Conservation (phyloP, 495 filamentous ascomycete species). For the Peziza echinospora region DNA sequence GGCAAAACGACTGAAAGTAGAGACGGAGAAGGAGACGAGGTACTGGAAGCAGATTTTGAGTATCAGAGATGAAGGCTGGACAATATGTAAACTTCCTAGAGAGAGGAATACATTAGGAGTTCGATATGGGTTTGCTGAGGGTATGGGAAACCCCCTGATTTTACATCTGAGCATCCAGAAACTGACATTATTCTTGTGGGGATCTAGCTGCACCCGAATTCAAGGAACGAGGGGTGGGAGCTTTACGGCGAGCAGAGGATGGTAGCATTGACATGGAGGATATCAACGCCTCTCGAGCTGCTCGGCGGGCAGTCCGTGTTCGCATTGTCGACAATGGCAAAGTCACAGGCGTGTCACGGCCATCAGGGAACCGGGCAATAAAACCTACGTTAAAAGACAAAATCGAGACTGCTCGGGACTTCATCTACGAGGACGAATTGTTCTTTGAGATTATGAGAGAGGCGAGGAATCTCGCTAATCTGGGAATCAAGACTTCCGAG, state of each 20-base stretch:
- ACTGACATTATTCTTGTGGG: conserved; percentile 2
- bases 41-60: conserved; percentile 77
- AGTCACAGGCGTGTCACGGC: conserved; percentile 28
- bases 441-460: conserved; percentile 79
- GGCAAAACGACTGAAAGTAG: conserved; percentile 46
- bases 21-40: conserved; percentile 53
- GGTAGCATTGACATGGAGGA: conserved; percentile 56
- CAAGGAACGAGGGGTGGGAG: conserved; percentile 53
- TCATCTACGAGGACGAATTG: conserved; percentile 78
- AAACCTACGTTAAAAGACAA: conserved; percentile 32
- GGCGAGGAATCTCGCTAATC: conserved; percentile 41
- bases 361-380: conserved; percentile 17
- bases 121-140: conserved; percentile 70
- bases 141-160: conserved; percentile 16
- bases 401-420: conserved; percentile 66
- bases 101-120: conserved; percentile 59
- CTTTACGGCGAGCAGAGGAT: conserved; percentile 48
- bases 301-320: conserved; percentile 44
- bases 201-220: conserved; percentile 48
- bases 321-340: conserved; percentile 25
- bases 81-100: conserved; percentile 48
- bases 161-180: background rate
- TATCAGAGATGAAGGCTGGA: conserved; percentile 67
- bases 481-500: conserved; percentile 39
- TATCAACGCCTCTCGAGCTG: conserved; percentile 30